Evolutionary conservation across 495 filamentous ascomycete genomes (phyloP).

Genomic region (Penicillium cinerascens): DNA sequence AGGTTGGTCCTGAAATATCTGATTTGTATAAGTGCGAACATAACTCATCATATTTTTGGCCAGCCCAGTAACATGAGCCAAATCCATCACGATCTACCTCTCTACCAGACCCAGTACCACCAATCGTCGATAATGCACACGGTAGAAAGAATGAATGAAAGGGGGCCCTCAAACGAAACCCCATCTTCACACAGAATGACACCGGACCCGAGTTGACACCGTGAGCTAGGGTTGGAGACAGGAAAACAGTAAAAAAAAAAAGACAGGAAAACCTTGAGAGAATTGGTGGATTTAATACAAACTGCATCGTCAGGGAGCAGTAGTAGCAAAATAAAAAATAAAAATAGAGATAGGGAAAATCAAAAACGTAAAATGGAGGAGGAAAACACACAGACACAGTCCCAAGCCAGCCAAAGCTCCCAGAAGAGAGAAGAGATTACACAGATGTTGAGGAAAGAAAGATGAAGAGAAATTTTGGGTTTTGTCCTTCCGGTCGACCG

Average conservation of each 20-base stretch:
- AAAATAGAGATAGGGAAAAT: constrained; percentile 16
- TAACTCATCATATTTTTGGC: constrained; percentile 32
- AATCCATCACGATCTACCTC: constrained; percentile 23
- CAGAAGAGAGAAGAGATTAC: constrained; percentile 48
- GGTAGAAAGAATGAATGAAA: constrained; percentile 14
- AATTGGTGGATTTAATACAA: constrained; percentile 40
- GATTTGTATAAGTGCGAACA: constrained; percentile 27
- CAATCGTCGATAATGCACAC: constrained; percentile 21
- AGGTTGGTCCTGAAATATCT: constrained; percentile 17
- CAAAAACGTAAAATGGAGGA: constrained; percentile 14
- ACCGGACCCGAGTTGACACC: constrained; percentile 30
- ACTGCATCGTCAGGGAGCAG: constrained; percentile 26
- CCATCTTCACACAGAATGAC: constrained; percentile 20
- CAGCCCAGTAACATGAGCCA: constrained; percentile 21
- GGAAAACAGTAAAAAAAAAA: constrained; percentile 15
- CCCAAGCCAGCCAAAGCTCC: constrained; percentile 44
- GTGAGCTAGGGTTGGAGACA: constrained; percentile 17
- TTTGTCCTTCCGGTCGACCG: constrained; percentile 14
- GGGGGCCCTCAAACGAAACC: constrained; percentile 14
- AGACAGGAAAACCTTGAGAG: constrained; percentile 31
- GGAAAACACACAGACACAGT: constrained; percentile 21
- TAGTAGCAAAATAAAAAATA: constrained; percentile 22
- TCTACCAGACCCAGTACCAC: constrained; percentile 21
- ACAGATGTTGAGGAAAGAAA: constrained; percentile 36
- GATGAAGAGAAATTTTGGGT: constrained; percentile 27